Evolutionary conservation across 176 grass and related monocot genomes (phyloP).

Genomic region (Lolium multiflorum): DNA sequence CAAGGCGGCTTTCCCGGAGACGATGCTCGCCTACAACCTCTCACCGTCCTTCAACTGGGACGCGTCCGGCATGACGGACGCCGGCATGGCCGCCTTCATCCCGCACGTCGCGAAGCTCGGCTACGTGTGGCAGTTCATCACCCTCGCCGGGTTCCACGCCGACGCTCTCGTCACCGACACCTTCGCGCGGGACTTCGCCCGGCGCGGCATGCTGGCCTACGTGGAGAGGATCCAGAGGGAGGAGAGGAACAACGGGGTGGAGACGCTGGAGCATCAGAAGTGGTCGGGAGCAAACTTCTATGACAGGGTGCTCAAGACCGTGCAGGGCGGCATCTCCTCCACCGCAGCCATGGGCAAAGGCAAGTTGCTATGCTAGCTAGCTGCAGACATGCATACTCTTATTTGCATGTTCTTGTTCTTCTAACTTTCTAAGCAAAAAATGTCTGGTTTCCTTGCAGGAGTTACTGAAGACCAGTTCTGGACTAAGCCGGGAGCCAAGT

Average conservation of each 20-base stretch:
- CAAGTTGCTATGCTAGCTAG: background rate
- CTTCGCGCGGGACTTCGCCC: constrained; percentile 85
- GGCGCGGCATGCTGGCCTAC: constrained; percentile 83
- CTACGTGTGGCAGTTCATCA: constrained; percentile 96
- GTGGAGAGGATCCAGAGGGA: constrained; percentile 96
- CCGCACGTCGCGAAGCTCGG: constrained; percentile 72
- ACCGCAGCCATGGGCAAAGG: constrained; percentile 98
- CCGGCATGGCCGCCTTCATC: constrained; percentile 77
- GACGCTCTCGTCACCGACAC: constrained; percentile 88
- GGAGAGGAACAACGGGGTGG: constrained; percentile 88
- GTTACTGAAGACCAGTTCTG: constrained; percentile 93
- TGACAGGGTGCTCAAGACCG: constrained; percentile 87
- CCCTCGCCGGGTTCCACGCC: constrained; percentile 91
- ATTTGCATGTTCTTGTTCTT: background rate
- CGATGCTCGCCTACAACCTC: constrained; percentile 95
- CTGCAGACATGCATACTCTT: background rate
- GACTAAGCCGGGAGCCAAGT: constrained; percentile 61
- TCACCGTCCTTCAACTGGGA: constrained; percentile 99
- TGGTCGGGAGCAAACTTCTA: constrained; percentile 96
- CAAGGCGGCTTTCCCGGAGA: constrained; percentile 50
- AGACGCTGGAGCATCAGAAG: constrained; percentile 92
- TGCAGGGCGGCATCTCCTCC: constrained; percentile 92
- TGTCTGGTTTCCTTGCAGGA: constrained; percentile 55
- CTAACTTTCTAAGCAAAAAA: background rate
- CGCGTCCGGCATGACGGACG: constrained; percentile 86